Evolutionary conservation across 768 basidiomycete genomes (phyloP), one percentile per base, ranked within the genome.

Genomic region (Sporobolomyces roseus): DNA sequence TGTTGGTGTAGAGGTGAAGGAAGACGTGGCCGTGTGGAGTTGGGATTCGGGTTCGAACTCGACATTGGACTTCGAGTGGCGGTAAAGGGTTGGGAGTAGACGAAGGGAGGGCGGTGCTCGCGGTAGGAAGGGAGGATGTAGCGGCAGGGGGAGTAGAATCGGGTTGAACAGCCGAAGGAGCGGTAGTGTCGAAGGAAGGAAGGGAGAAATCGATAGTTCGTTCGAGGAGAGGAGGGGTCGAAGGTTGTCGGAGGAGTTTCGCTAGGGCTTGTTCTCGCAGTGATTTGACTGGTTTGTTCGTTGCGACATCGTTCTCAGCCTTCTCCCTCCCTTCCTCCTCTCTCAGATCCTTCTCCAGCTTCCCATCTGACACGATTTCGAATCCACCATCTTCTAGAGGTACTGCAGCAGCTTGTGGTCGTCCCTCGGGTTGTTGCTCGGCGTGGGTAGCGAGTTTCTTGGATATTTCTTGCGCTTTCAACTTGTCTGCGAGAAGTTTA

Each of bases 11-110:
- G 61, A 98, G 81, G 75, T 98, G 92, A 14, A 98, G 83, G 80
- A 97, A 97, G 23, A 88, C 86, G 17, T 90, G 87, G 8, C 93
- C 94, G 74, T 98, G 91, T 0, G 91, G 90, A 0, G 96, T 99
- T 48, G 96, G 96, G 78, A 98, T 90, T 64, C 96, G 88, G 5
- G 96, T 97, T 64, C 96, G 89, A 17, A 92, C 96, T 86, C 94
- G 91, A 79, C 96, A 99, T 78, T 86, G 87, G 33, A 97, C 89
- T 63, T 86, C 81, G n/a, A 90, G 79, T 2, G 75, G 66, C 8
- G 77, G 63, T 79, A 80, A 46, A 23, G 27, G 21, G 12, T 46
- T 30, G 12, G 55, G 21, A n/a, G 36, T 19, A 29, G 63, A 13
- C 69, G 54, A 4, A 41, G 10, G 38, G 38, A 41, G 17, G 12